Evolutionary conservation across 1,139 yeast genomes (phyloP).

Genomic region (Protomyces inundatus): DNA sequence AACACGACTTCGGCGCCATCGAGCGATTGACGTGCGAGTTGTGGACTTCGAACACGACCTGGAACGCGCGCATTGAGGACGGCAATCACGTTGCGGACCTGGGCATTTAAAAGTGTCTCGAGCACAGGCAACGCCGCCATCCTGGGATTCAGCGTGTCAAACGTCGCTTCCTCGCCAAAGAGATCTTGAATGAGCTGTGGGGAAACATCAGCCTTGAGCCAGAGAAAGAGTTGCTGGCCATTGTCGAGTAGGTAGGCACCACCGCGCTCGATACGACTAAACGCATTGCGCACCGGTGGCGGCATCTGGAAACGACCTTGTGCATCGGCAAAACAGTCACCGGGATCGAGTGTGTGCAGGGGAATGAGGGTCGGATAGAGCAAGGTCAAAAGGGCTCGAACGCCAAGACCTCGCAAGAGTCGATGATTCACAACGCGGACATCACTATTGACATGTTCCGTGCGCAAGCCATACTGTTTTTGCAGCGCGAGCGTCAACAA

Average conservation of each 20-base stretch:
- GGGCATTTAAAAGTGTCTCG: slow-evolving; percentile 62
- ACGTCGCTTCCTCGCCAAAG: slow-evolving; percentile 55
- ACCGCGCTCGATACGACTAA: slow-evolving; percentile 51
- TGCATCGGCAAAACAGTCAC: slow-evolving; percentile 40
- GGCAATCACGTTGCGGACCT: slow-evolving; percentile 58
- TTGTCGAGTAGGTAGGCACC: slow-evolving; percentile 77
- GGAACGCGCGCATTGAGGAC: slow-evolving; percentile 43
- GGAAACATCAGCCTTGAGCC: slow-evolving; percentile 69
- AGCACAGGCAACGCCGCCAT: slow-evolving; percentile 63
- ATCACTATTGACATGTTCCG: slow-evolving; percentile 42
- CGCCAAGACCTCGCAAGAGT: slow-evolving; percentile 52
- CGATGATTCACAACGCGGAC: slow-evolving; percentile 56
- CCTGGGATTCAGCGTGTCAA: slow-evolving; percentile 48
- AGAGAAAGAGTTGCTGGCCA: slow-evolving; percentile 57
- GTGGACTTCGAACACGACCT: slow-evolving; percentile 41
- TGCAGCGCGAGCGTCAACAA: slow-evolving; percentile 62
- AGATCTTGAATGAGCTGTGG: slow-evolving; percentile 65
- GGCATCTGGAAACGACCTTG: slow-evolving; percentile 51
- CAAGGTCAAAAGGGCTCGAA: slow-evolving; percentile 57
- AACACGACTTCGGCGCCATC: slow-evolving; percentile 61
- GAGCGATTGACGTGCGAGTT: slow-evolving; percentile 58
- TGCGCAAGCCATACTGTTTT: slow-evolving; percentile 61
- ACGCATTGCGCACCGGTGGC: slow-evolving; percentile 47
- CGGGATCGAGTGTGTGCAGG: slow-evolving; percentile 58
- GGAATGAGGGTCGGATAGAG: slow-evolving; percentile 80